These are phyloP conservation scores for Thymus mandschuricus DNA, from an alignment of 257 asterid genomes.

Conservation along the genomic window DNA sequence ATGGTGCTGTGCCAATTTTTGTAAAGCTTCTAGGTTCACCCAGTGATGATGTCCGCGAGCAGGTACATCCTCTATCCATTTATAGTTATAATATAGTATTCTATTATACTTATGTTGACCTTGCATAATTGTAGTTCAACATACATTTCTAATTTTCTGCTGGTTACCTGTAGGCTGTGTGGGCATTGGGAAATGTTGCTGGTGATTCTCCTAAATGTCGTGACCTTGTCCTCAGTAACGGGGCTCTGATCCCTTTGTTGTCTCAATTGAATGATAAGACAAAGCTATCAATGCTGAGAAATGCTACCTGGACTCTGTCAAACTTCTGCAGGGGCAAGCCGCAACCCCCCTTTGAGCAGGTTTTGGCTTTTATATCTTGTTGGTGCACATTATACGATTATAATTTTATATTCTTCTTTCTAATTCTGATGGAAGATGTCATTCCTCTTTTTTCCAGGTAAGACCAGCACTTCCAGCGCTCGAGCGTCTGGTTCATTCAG, in stretches of 20 bases:
- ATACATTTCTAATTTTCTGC: too few relatives aligned
- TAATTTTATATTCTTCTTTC: not conserved
- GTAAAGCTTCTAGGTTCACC: constrained; percentile 84
- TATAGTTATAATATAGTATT: not conserved
- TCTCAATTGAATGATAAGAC: constrained; percentile 79
- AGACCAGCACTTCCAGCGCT: constrained; percentile 90
- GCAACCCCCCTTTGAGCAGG: constrained; percentile 96
- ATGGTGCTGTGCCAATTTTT: constrained; percentile 86
- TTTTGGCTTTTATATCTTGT: constrained; percentile 31
- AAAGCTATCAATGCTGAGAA: constrained; percentile 92
- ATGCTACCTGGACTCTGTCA: constrained; percentile 94
- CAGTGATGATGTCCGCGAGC: constrained; percentile 95
- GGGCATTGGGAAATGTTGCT: constrained; percentile 97
- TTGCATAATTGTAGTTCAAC: not conserved
- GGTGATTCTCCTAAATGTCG: constrained; percentile 95
- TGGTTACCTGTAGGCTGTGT: constrained; percentile 62
- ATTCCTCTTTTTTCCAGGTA: constrained; percentile 45
- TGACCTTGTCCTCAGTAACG: constrained; percentile 84
- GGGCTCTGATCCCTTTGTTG: constrained; percentile 81
- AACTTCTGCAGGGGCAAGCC: constrained; percentile 99
- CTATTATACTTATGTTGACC: not conserved
- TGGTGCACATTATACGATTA: not conserved
- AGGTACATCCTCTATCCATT: constrained; percentile 45
- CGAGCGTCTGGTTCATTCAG: constrained; percentile 71
- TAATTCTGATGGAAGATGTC: constrained; percentile 8